Base-by-base conservation (phyloP, 2,329 filamentous ascomycete species). In the Monilinia fructigena region DNA sequence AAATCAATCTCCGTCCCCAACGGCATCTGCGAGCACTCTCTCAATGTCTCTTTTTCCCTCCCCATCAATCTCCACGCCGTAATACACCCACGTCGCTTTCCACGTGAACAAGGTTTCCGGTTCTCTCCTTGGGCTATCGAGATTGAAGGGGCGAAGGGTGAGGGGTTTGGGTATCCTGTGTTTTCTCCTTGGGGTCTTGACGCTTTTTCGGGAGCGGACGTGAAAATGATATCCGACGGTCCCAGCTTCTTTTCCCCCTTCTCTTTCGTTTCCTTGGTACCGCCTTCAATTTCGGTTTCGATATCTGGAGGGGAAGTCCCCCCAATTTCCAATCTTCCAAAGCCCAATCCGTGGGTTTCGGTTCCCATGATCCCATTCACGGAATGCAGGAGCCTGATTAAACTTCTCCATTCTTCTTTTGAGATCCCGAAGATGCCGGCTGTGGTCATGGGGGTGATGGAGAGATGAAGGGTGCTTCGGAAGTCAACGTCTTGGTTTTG, bases 1-100 rank as follows among this genome's bases (percentile, higher is more conserved):
- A 50, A 23, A 14, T 40, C 11, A 2, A 53, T 31, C 1, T 23
- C 45, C 1, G 14, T 20, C 5, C 14, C 42, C n/a, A 3, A n/a
- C 1, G 58, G 58, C 31, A 61, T 61, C 58, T 61, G 58, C 10
- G 8, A 10, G 18, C 58, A 48, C 35, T 50, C 58, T 4, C 58
- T n/a, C 3, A 60, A 0, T 3, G 2, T 14, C 58, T 38, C 28
- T 23, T 12, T 12, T 50, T 6, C 45, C 45, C 5, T 38, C 42
- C 4, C 11, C 45, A 18, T 60, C 42, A 2, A 10, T 47, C 45
- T n/a, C 45, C 40, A 48, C 45, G 0, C 45, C 45, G 20, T 48
- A 48, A 48, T 48, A 48, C 18, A 48, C 45, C 45, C 45, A 48
- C 45, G 20, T n/a, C 5, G 45, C 45, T 10, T 48, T n/a, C 45